Percentiles rank a stretch among this genome's conserved stretches.
Evolutionary conservation across 176 grass and related monocot genomes (phyloP).

Genomic region (Rhynchospora breviuscula): DNA sequence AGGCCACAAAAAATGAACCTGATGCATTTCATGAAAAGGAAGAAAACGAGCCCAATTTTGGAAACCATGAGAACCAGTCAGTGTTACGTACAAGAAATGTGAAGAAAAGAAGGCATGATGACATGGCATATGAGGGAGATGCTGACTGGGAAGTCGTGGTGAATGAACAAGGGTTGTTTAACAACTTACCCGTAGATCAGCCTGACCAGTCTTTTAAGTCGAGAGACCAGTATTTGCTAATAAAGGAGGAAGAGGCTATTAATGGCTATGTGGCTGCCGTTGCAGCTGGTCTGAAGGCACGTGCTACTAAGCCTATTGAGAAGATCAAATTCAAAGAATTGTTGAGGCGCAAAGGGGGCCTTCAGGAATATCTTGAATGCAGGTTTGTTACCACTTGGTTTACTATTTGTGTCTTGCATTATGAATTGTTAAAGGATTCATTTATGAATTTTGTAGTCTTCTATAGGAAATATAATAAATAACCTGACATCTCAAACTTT

Average conservation of each 20-base stretch:
- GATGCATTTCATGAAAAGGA: conserved; percentile 27
- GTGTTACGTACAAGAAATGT: conserved; percentile 39
- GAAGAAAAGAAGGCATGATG: conserved; percentile 66
- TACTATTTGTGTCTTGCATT: conserved; percentile 22
- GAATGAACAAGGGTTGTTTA: conserved; percentile 72
- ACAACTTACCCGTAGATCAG: conserved; percentile 36
- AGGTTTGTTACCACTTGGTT: conserved; percentile 39
- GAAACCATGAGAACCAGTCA: conserved; percentile 38
- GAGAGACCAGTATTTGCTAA: conserved; percentile 38
- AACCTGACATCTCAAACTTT: not conserved
- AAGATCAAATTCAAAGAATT: conserved; percentile 94
- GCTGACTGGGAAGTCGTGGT: conserved; percentile 80
- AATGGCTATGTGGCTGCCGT: conserved; percentile 55
- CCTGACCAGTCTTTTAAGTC: conserved; percentile 42
- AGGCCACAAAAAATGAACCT: conserved; percentile 33
- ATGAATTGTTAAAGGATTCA: not conserved
- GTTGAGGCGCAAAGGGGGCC: conserved; percentile 80
- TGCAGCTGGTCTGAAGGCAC: conserved; percentile 70
- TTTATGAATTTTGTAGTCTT: not conserved
- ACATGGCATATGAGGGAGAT: conserved; percentile 96
- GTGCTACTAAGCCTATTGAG: conserved; percentile 66
- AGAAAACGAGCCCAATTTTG: conserved; percentile 26
- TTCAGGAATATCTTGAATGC: conserved; percentile 90
- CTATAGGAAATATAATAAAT: not conserved
- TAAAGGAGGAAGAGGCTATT: conserved; percentile 29